These are phyloP conservation scores for Breynia disticha DNA, from an alignment of 441 rosid species.

Conservation along the genomic window DNA sequence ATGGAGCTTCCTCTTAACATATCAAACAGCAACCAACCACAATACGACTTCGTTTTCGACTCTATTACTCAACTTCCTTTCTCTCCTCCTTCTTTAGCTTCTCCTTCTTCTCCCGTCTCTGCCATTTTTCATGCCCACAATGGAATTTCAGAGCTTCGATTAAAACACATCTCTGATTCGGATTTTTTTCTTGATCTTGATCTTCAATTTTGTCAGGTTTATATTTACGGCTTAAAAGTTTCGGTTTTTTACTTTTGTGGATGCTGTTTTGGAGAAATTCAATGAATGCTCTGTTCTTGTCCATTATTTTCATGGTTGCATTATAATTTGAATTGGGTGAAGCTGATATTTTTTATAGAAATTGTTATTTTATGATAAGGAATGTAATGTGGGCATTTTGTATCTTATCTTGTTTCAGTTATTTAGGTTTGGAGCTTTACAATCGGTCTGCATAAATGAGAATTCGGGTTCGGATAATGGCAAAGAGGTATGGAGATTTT, in stretches of 20 bases:
- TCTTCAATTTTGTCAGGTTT: slow-evolving; percentile 46
- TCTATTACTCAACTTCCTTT: slow-evolving; percentile 45
- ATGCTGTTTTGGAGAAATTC: neutral
- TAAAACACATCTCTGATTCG: slow-evolving; percentile 32
- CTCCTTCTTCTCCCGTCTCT: slow-evolving; percentile 24
- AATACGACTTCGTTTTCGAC: slow-evolving; percentile 39
- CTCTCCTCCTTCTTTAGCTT: slow-evolving; percentile 23
- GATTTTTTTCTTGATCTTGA: slow-evolving; percentile 27
- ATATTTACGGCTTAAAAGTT: slow-evolving; percentile 16
- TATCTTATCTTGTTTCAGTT: slow-evolving; percentile 34
- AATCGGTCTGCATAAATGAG: slow-evolving; percentile 51
- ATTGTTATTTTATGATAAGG: neutral
- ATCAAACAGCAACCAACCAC: slow-evolving; percentile 13
- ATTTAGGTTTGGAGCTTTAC: slow-evolving; percentile 57
- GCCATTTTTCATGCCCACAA: slow-evolving; percentile 39
- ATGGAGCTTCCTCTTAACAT: slow-evolving; percentile 22
- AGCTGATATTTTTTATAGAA: neutral
- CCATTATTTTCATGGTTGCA: neutral
- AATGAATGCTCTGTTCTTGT: too few relatives aligned
- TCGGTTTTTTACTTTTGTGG: too few relatives aligned
- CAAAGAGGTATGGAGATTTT: slow-evolving; percentile 41
- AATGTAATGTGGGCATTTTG: neutral
- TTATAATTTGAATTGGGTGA: neutral
- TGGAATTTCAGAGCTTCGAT: slow-evolving; percentile 44
- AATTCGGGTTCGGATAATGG: slow-evolving; percentile 22